Evolutionary conservation across 2,329 filamentous ascomycete species (phyloP), one percentile per base, ranked within the genome.

Genomic region (Coleophoma crateriformis): DNA sequence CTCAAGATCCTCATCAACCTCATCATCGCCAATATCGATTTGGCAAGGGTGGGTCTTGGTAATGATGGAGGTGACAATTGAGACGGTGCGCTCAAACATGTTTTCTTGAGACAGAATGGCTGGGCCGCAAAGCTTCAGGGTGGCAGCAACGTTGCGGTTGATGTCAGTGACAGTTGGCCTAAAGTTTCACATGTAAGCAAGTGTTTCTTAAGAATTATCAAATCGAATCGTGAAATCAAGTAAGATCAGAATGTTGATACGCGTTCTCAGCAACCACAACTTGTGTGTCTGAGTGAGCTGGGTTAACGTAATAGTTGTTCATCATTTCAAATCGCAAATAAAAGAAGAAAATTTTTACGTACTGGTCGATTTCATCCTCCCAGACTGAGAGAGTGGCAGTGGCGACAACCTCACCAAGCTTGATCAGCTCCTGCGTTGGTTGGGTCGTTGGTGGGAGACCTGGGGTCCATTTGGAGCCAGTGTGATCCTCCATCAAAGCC

Each of bases 271-370:
- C 90, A 95, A 84, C 74, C 83, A 83, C 87, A 82, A 73, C 74
- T 79, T 74, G 74, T 80, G 88, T 85, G 85, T 97, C 87, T 88
- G 89, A 96, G 91, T 96, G 92, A 96, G 91, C 91, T 96, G 91
- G 90, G 92, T 92, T 92, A 91, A 91, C 89, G 88, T 65, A 84
- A 82, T 75, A 10, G 71, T 76, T 81, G 77, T 72, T 96, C 90
- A 96, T 96, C 90, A 90, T 85, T 64, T 71, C 66, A 67, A 64
- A 52, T 49, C 49, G 39, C 33, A 38, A 49, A 51, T 40, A 54
- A 46, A 49, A 55, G 50, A 38, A 61, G 54, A 50, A 54, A 51
- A 39, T 49, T 54, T 50, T 49, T 22, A 90, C 92, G 66, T 87
- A 96, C 91, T 90, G 84, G 70, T 99, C 94, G 65, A 84, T 82